phyloP scores from a whole-genome alignment of 1,284 basidiomycete genomes.

The Leucoagaricus sp. region DNA sequence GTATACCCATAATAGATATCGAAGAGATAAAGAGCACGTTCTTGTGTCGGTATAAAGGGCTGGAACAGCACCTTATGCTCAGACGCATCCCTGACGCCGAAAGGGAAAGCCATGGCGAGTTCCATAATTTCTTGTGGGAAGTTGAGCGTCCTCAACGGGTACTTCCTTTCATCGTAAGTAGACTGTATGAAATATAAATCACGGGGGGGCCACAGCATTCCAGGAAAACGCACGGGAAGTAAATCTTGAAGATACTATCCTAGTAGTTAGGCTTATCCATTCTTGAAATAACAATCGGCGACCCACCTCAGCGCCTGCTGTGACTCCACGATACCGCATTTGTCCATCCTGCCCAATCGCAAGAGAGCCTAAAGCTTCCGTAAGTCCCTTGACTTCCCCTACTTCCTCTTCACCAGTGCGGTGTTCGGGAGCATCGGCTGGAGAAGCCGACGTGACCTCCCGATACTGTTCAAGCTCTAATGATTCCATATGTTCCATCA shows the following conservation, averaged over 20 bases:
- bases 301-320: slow-evolving; percentile 47
- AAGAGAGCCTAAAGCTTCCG: slow-evolving; percentile 43
- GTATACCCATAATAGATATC: slow-evolving; percentile 45
- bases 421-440: neutral
- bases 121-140: slow-evolving; percentile 45
- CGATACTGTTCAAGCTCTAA: neutral
- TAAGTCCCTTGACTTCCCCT: slow-evolving; percentile 29
- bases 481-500: slow-evolving; percentile 5
- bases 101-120: slow-evolving; percentile 49
- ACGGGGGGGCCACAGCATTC: neutral
- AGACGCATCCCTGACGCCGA: slow-evolving; percentile 42
- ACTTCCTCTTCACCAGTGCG: slow-evolving; percentile 12
- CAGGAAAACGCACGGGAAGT: slow-evolving; percentile 36
- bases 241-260: slow-evolving; percentile 46
- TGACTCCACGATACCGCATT: slow-evolving; percentile 48
- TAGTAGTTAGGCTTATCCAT: neutral
- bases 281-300: neutral
- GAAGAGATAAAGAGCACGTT: slow-evolving; percentile 39
- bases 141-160: slow-evolving; percentile 28
- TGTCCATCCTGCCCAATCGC: slow-evolving; percentile 47
- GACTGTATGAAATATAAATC: slow-evolving; percentile 14
- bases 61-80: slow-evolving; percentile 39
- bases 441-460: neutral
- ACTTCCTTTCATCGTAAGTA: slow-evolving; percentile 24
- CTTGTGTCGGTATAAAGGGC: slow-evolving; percentile 41